These are phyloP conservation scores for Mycena galopus DNA, from an alignment of 768 basidiomycete species.

Conservation along the genomic window DNA sequence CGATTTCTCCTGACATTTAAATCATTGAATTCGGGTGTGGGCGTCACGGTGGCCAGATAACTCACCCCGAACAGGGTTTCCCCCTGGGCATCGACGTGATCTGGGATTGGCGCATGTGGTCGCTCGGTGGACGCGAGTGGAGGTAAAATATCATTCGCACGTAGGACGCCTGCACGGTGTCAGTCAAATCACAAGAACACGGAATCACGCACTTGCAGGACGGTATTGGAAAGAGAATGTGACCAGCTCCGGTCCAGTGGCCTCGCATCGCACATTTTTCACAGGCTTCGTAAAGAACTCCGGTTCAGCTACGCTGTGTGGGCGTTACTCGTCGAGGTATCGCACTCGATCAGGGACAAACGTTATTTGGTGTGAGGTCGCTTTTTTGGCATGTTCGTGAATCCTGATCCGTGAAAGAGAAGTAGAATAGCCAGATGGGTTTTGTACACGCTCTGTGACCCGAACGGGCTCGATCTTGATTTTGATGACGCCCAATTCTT, in stretches of 20 bases:
- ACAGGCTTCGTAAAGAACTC: background rate
- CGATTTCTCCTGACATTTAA: too few species aligned
- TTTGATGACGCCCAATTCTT: slow-evolving; percentile 20
- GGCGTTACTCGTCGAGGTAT: background rate
- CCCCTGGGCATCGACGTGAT: background rate
- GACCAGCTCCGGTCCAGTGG: background rate
- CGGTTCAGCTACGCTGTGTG: background rate
- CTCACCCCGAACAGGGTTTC: background rate
- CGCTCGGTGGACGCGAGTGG: background rate
- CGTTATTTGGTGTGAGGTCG: slow-evolving; percentile 30
- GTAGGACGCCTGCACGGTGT: slow-evolving; percentile 10
- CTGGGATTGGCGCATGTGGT: background rate
- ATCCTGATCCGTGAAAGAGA: background rate
- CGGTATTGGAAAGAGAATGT: background rate
- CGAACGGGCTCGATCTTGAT: background rate
- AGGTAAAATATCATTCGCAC: slow-evolving; percentile 23
- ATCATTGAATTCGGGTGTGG: too few species aligned
- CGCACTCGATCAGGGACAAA: background rate
- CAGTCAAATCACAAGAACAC: background rate
- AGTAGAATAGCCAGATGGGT: background rate
- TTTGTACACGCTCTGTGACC: background rate
- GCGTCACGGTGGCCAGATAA: too few species aligned
- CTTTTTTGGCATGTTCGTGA: slow-evolving; percentile 28
- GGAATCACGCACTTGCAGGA: background rate
- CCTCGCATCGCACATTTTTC: background rate